A percentile compares a stretch with the other conserved stretches of the same genome.
Conservation (phyloP, 108 stramenopile species). For the Nitzschia inconspicua region DNA sequence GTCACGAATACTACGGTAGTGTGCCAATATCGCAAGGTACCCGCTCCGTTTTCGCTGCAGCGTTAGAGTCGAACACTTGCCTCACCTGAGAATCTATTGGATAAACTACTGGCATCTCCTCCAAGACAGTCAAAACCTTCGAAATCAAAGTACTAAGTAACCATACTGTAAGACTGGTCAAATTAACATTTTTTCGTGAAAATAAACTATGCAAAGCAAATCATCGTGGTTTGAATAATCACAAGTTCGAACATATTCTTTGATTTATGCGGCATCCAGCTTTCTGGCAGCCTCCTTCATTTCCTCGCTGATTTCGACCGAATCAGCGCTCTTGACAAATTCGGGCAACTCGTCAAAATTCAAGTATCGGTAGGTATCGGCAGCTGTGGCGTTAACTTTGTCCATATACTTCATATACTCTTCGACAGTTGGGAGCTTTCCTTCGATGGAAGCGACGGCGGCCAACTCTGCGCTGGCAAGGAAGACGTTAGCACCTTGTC, state of each 20-base stretch:
- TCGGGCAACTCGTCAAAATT: constrained; percentile 93
- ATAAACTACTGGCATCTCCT: too few relatives aligned
- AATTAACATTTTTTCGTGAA: background rate
- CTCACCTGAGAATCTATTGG: too few relatives aligned
- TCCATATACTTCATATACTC: constrained; percentile 86
- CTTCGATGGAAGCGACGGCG: constrained; percentile 85
- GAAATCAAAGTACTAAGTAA: background rate
- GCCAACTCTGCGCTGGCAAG: constrained; percentile 91
- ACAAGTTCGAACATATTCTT: background rate
- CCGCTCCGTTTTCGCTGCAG: too few relatives aligned
- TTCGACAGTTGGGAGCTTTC: constrained; percentile 83
- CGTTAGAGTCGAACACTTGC: too few relatives aligned
- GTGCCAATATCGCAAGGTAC: too few relatives aligned
- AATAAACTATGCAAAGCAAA: background rate
- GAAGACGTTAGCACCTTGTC: constrained; percentile 94
- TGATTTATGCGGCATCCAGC: constrained; percentile 33
- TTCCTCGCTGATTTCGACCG: constrained; percentile 84
- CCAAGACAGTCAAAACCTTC: too few relatives aligned
- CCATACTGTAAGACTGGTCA: background rate
- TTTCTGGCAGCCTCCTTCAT: constrained; percentile 84
- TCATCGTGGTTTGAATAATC: background rate
- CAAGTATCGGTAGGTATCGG: constrained; percentile 94
- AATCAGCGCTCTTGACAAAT: constrained; percentile 75
- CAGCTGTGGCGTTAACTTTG: constrained; percentile 78
- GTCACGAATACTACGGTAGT: too few relatives aligned